Evolutionary conservation across 805 yeast species (phyloP).

Genomic region (Wickerhamomyces kurtzmanii): DNA sequence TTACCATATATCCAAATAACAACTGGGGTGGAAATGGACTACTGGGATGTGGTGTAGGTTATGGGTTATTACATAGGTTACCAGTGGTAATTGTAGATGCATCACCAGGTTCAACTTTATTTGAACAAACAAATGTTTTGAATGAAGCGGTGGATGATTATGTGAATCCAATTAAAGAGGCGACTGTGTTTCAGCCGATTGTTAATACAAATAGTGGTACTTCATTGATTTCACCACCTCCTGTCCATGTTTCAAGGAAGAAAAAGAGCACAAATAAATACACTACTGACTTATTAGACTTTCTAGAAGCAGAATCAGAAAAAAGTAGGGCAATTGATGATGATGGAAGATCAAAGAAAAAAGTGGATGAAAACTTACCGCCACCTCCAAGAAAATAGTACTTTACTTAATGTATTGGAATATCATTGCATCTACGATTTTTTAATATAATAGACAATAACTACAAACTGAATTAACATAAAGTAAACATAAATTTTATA

Average conservation of each 20-base stretch:
- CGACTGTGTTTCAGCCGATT: too few species aligned
- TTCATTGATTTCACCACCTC: constrained; percentile 15
- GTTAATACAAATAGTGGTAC: constrained; percentile 1
- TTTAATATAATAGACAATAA: too few species aligned
- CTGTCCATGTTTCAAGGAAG: constrained; percentile 16
- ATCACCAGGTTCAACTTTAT: constrained; percentile 26
- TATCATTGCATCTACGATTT: too few species aligned
- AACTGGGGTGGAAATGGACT: constrained; percentile 79
- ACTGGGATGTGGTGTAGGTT: constrained; percentile 91
- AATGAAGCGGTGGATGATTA: too few species aligned
- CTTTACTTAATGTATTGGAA: too few species aligned
- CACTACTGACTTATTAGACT: constrained; percentile 25
- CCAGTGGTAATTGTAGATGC: constrained; percentile 55
- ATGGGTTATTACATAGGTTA: constrained; percentile 79
- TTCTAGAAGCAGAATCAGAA: constrained; percentile 31
- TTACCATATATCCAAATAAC: constrained; percentile 65
- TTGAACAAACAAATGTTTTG: constrained; percentile 25
- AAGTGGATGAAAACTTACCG: constrained; percentile 13
- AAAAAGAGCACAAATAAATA: constrained; percentile 6
- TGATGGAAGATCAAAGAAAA: constrained; percentile 13
- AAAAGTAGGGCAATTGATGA: constrained; percentile 28
- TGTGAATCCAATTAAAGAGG: too few species aligned
- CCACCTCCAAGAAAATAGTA: constrained; percentile 22
- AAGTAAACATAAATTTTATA: too few species aligned
- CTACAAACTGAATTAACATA: too few species aligned